Conservation (phyloP, 1,284 basidiomycete genomes). For the Cutaneotrichosporon dermatis region DNA sequence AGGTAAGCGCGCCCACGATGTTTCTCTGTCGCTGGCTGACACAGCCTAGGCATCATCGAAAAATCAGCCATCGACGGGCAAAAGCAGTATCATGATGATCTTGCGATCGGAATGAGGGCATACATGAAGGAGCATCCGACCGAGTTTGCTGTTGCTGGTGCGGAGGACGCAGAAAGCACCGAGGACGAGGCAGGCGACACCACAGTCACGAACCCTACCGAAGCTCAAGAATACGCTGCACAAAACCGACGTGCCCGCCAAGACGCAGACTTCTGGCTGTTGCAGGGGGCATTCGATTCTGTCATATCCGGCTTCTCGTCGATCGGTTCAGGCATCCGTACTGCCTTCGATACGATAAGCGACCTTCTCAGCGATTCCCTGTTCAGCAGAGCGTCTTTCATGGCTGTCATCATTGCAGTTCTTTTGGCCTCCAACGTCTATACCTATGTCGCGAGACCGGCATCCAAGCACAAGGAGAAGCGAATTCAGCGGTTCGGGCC, state of each 20-base stretch:
- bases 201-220: slow-evolving; percentile 12
- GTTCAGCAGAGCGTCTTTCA: slow-evolving; percentile 51
- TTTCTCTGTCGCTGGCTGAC: background rate
- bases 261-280: slow-evolving; percentile 53
- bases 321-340: slow-evolving; percentile 63
- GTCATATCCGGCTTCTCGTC: slow-evolving; percentile 64
- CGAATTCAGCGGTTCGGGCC: slow-evolving; percentile 16
- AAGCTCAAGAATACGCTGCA: slow-evolving; percentile 42
- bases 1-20: slow-evolving; percentile 54
- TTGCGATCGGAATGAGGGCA: slow-evolving; percentile 75
- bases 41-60: slow-evolving; percentile 76
- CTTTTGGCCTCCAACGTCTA: slow-evolving; percentile 66
- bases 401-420: slow-evolving; percentile 65
- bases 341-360: slow-evolving; percentile 55
- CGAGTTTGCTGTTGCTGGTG: slow-evolving; percentile 82
- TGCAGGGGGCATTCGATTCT: slow-evolving; percentile 82
- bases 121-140: slow-evolving; percentile 84
- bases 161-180: slow-evolving; percentile 37
- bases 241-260: slow-evolving; percentile 28
- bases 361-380: slow-evolving; percentile 62
- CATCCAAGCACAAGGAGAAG: slow-evolving; percentile 19
- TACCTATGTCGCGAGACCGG: slow-evolving; percentile 36
- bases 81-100: slow-evolving; percentile 76
- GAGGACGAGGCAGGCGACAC: slow-evolving; percentile 15
- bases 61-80: slow-evolving; percentile 91